Base-by-base conservation (phyloP, 1,139 yeast genomes). In the Protomyces lactucae-debilis region DNA sequence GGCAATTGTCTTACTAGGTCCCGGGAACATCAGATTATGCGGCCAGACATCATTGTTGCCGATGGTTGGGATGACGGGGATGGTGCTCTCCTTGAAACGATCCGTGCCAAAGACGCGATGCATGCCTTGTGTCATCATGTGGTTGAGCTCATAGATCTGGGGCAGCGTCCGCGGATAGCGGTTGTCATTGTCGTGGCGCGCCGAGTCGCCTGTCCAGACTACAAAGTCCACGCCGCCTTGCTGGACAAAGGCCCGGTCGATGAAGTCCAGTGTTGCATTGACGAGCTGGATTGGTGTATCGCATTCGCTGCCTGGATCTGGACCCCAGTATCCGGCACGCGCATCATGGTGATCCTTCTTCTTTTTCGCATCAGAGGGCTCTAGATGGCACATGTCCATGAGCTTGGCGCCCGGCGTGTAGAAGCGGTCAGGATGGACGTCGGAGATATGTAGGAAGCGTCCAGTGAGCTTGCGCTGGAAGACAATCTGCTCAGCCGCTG, bases 31-130 rank as follows among this genome's bases (percentile, higher is more conserved):
- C 73, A 89, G 77, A 72, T 89, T 89, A 75, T 89, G 96, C 0
- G 96, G 96, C 73, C 84, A 89, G 1, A 89, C 96, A 73, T 89
- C 96, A 73, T 89, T 89, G 73, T 89, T 89, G 3, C 96, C 96
- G 12, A 65, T 39, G 8, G 64, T 59, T n/a, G 64, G 61, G 39
- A 65, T 64, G 35, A 65, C 55, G 1, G 67, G 67, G 28, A 79
- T 78, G 28, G 74, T 74, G 18, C 70, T 67, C n/a, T 40, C 71
- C 71, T 57, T 75, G 68, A 56, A 76, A 53, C 79, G 81, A 67
- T 82, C 73, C 5, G 64, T 14, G 23, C 69, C 79, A 77, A 75
- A 87, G 0, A 80, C 71, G 9, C 80, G 78, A 59, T 77, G 76
- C 77, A 88, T 79, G 67, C 78, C 71, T 37, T 79, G 77, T 14